Evolutionary conservation across 2,329 filamentous ascomycete genomes (phyloP), one percentile per base, ranked within the genome.

Genomic region (Fusarium foetens): DNA sequence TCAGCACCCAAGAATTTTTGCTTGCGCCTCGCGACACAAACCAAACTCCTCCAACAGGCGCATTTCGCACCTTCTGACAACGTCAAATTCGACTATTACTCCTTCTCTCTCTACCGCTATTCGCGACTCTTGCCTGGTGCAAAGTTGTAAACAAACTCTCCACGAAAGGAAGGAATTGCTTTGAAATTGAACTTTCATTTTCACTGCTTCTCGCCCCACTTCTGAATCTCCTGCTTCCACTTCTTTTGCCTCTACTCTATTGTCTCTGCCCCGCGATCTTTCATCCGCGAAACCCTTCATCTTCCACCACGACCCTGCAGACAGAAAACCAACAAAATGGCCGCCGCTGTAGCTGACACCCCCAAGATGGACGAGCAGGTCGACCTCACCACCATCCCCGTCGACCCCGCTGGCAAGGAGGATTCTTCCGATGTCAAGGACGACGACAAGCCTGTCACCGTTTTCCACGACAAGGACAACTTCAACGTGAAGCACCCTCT

Each of bases 401-500:
- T 92, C 81, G 90, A 89, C 57, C 90, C 89, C 58, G 87, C 86
- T 71, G 89, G 91, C 72, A 88, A 88, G 75, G 80, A 86, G 66
- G 84, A 86, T 63, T 85, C 86, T 68, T 83, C 84, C 76, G 82
- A 85, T 61, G 82, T 84, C 72, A 86, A 86, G 61, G 83, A 82
- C 59, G 83, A 82, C 59, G 84, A 86, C 73, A 91, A 95, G 80
- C 86, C 93, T 57, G 88, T 97, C 78, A 99, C 96, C 51, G 95
- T 99, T 77, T 99, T 99, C 86, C 95, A 99, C 82, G 94, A 98
- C 85, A 93, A 96, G 77, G 93, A 98, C 75, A 98, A 99, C 88
- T 99, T 99, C 90, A 99, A 97, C 79, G 96, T 99, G 84, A 99
- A 98, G 89, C 96, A 99, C 83, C 95, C 95, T 75, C 89, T 99